A percentile compares a stretch with the other conserved stretches of the same genome.
phyloP scores from a whole-genome alignment of 257 asterid species.

The Paulownia fortunei region DNA sequence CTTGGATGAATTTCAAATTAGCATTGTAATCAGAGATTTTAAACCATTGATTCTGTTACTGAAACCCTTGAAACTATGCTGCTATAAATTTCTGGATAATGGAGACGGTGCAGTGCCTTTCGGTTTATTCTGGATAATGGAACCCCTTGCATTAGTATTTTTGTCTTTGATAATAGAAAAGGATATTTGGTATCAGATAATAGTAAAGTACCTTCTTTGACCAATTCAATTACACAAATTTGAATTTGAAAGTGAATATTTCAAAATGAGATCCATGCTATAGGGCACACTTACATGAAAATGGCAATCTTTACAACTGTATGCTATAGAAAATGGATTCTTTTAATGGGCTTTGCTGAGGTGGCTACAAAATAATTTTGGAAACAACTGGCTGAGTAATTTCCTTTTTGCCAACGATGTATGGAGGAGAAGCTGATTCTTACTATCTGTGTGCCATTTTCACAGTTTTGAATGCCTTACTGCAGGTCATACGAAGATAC shows the following conservation, averaged over 20 bases:
- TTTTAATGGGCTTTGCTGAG: too few relatives aligned
- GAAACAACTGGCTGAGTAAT: too few relatives aligned
- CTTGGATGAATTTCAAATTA: too few relatives aligned
- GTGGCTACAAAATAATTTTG: too few relatives aligned
- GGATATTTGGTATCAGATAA: too few relatives aligned
- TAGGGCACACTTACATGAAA: not conserved
- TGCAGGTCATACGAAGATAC: slow-evolving; percentile 48
- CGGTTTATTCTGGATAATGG: too few relatives aligned
- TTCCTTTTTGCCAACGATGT: not conserved
- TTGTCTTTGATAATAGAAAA: too few relatives aligned
- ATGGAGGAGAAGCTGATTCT: not conserved
- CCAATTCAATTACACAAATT: too few relatives aligned
- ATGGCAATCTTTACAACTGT: not conserved
- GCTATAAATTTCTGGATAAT: not conserved
- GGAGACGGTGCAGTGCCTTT: not conserved
- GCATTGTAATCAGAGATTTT: not conserved
- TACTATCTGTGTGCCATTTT: slow-evolving; percentile 6
- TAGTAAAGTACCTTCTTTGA: too few relatives aligned
- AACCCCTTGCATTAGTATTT: too few relatives aligned
- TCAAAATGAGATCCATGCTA: too few relatives aligned
- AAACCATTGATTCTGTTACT: not conserved
- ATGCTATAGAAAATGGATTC: not conserved
- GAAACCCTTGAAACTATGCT: not conserved
- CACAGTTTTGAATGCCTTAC: slow-evolving; percentile 35
- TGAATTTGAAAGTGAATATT: too few relatives aligned